These are phyloP conservation scores for Cydonia oblonga DNA, from an alignment of 331 rosid species.

Conservation along the genomic window DNA sequence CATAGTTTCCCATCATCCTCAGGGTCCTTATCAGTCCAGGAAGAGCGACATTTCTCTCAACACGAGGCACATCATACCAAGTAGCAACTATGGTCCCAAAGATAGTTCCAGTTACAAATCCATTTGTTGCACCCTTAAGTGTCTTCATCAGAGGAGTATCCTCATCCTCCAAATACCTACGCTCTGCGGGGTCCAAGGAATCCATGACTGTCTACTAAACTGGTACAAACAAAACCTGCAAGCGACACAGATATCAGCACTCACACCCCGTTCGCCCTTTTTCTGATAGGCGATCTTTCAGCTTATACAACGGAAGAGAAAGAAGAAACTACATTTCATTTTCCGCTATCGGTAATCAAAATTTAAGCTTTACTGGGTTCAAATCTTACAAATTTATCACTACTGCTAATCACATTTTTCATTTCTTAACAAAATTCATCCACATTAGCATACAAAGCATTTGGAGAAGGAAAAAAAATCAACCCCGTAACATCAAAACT, in stretches of 20 bases:
- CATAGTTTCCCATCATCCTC: slow-evolving; percentile 86
- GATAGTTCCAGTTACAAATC: slow-evolving; percentile 73
- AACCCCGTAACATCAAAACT: no score
- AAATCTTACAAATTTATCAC: neutral
- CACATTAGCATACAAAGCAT: neutral
- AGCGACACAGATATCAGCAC: neutral
- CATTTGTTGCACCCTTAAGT: slow-evolving; percentile 77
- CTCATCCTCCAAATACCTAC: slow-evolving; percentile 87
- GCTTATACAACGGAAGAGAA: neutral
- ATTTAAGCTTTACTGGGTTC: neutral
- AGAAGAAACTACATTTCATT: neutral
- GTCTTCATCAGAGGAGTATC: slow-evolving; percentile 61
- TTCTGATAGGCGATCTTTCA: neutral
- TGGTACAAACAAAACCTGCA: slow-evolving; percentile 16
- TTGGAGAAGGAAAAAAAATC: neutral
- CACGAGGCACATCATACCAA: slow-evolving; percentile 95
- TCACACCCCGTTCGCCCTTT: neutral
- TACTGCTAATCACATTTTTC: neutral
- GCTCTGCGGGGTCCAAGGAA: slow-evolving; percentile 64
- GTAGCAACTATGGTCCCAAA: slow-evolving; percentile 90
- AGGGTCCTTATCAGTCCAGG: slow-evolving; percentile 85
- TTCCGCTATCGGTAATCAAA: neutral
- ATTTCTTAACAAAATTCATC: neutral
- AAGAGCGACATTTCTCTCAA: slow-evolving; percentile 91
- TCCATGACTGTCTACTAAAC: slow-evolving; percentile 36